Evolutionary conservation across 257 asterid species (phyloP).

Genomic region (Gentiana dahurica): DNA sequence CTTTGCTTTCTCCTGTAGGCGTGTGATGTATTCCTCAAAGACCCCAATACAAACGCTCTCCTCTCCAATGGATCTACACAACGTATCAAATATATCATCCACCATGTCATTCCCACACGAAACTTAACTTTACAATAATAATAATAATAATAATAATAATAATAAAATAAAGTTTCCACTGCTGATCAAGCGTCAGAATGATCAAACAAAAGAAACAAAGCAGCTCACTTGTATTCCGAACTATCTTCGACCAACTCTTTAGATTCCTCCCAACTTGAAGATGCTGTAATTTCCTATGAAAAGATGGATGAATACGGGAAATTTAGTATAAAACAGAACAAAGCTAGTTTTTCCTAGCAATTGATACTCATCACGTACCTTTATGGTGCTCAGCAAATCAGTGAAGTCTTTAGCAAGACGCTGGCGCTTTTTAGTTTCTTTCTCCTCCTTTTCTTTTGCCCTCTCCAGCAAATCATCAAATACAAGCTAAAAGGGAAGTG

Average conservation of each 20-base stretch:
- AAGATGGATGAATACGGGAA: not conserved
- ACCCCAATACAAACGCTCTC: conserved; percentile 60
- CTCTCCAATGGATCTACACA: conserved; percentile 71
- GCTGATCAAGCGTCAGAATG: too few species aligned
- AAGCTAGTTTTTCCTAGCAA: conserved; percentile 1
- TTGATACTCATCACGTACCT: conserved; percentile 40
- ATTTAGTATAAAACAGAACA: not conserved
- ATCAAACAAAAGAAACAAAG: conserved; percentile 6
- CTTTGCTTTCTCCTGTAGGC: conserved; percentile 72
- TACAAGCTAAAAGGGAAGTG: conserved; percentile 43
- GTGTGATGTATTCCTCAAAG: conserved; percentile 68
- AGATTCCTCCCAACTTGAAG: conserved; percentile 84
- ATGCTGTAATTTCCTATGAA: conserved; percentile 57
- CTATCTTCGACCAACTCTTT: conserved; percentile 69
- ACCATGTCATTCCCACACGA: conserved; percentile 8
- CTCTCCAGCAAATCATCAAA: conserved; percentile 81
- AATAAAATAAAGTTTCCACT: not conserved
- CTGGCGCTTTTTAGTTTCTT: conserved; percentile 82
- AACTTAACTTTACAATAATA: not conserved
- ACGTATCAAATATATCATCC: not conserved
- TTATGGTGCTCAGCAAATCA: conserved; percentile 55
- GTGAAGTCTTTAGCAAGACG: conserved; percentile 80
- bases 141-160: conserved; percentile 5
- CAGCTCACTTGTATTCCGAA: conserved; percentile 70
- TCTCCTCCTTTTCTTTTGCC: conserved; percentile 96